A percentile compares a stretch with the other conserved stretches of the same genome.
Evolutionary conservation across 2,329 filamentous ascomycete species (phyloP).

Genomic region (Xylaria hypoxylon): DNA sequence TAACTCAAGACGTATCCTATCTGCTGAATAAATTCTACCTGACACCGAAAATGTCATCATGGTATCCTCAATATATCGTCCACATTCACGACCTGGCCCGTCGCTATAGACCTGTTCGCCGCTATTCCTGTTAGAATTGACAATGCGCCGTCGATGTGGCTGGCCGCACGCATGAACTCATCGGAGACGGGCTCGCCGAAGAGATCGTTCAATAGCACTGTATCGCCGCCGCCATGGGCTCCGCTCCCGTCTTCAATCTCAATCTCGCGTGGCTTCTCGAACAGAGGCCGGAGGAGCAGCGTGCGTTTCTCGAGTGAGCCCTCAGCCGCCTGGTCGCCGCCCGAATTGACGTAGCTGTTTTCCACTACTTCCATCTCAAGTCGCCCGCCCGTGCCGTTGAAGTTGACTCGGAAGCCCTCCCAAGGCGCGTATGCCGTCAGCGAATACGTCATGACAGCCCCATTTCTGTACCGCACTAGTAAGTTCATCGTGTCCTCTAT

Average conservation of each 20-base stretch:
- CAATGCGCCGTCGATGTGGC: slow-evolving; percentile 68
- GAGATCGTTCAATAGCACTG: slow-evolving; percentile 66
- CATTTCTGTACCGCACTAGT: slow-evolving; percentile 67
- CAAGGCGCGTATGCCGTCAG: slow-evolving; percentile 71
- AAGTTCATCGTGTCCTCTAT: slow-evolving; percentile 74
- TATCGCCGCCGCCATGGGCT: slow-evolving; percentile 71
- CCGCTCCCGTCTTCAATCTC: slow-evolving; percentile 64
- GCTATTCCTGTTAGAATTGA: slow-evolving; percentile 71
- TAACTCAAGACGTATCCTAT: too few species aligned
- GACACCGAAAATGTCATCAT: slow-evolving; percentile 21
- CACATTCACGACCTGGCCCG: slow-evolving; percentile 66
- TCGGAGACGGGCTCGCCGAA: slow-evolving; percentile 66
- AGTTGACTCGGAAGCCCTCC: slow-evolving; percentile 69
- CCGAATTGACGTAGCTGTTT: slow-evolving; percentile 70
- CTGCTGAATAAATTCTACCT: too few species aligned
- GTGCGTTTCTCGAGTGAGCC: slow-evolving; percentile 63
- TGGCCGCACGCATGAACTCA: slow-evolving; percentile 65
- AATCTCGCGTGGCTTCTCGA: slow-evolving; percentile 67
- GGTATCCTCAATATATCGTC: slow-evolving; percentile 61
- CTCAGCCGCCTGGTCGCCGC: slow-evolving; percentile 67
- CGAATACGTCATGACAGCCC: slow-evolving; percentile 69
- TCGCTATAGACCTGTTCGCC: slow-evolving; percentile 68
- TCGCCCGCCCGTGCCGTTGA: slow-evolving; percentile 69
- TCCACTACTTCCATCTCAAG: slow-evolving; percentile 72
- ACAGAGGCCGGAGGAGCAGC: slow-evolving; percentile 64